phyloP scores from a whole-genome alignment of 345 rosid species.

The Melaleuca alternifolia region DNA sequence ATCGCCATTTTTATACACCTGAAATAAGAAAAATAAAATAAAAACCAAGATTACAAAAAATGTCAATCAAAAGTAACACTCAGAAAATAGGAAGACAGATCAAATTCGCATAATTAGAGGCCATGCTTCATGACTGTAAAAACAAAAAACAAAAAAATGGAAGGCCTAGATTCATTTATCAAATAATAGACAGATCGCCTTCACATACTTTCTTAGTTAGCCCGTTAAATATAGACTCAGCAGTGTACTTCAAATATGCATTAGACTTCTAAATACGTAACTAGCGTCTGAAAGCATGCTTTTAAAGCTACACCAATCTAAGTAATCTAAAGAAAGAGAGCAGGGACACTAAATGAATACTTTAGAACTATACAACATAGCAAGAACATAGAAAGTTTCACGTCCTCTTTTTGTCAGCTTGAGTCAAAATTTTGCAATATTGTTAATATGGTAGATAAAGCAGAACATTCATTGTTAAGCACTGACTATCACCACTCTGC shows the following conservation, averaged over 20 bases:
- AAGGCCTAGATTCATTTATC: neutral
- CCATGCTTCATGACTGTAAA: neutral
- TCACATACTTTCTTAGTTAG: neutral
- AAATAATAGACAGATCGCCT: neutral
- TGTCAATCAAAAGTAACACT: neutral
- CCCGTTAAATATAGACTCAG: neutral
- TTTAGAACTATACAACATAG: neutral
- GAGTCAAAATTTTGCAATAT: neutral
- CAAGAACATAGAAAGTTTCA: neutral
- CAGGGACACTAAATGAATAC: neutral
- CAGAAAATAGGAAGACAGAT: neutral
- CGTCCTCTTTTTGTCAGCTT: neutral
- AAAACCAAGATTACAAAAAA: neutral
- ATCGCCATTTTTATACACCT: constrained; percentile 96
- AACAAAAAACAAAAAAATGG: neutral
- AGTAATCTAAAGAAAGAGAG: neutral
- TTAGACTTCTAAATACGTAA: neutral
- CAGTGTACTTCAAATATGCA: neutral
- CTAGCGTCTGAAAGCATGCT: neutral
- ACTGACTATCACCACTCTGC: neutral
- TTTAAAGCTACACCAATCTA: neutral
- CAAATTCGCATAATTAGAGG: neutral
- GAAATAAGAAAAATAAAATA: constrained; percentile 1
- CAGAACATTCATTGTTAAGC: neutral
- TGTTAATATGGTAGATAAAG: neutral